Conservation (phyloP, 1,284 basidiomycete genomes). For the Apiotrichum sp. region DNA sequence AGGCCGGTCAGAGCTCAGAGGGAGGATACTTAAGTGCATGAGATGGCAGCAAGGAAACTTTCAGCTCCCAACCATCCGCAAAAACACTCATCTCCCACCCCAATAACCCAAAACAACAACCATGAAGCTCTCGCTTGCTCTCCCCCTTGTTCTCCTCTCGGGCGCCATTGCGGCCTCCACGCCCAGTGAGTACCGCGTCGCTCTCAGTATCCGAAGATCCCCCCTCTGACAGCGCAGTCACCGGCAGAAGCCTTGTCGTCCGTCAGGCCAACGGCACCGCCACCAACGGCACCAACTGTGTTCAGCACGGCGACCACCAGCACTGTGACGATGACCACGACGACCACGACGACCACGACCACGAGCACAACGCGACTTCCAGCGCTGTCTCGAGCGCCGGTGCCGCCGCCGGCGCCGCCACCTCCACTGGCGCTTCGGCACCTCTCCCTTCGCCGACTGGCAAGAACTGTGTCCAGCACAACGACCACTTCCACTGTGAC, state of each 20-base stretch:
- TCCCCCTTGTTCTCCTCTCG: neutral
- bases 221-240: neutral
- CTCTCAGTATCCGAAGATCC: neutral
- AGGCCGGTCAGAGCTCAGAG: too few relatives aligned
- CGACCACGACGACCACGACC: neutral
- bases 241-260: neutral
- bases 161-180: neutral
- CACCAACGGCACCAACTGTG: constrained; percentile 4
- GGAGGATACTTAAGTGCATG: neutral
- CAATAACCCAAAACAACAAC: neutral
- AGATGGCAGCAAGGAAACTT: neutral
- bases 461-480: constrained; percentile 15
- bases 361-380: neutral
- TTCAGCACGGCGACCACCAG: constrained; percentile 14
- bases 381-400: neutral
- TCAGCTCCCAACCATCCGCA: neutral
- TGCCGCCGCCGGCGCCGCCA: neutral
- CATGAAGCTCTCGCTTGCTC: neutral
- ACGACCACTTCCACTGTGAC: constrained; percentile 4
- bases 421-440: neutral
- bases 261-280: constrained; percentile 4
- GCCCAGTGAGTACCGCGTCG: neutral
- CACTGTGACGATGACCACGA: neutral
- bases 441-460: neutral
- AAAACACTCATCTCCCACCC: neutral